phyloP scores from a whole-genome alignment of 495 filamentous ascomycete genomes.

The Chaetomidium leptoderma region DNA sequence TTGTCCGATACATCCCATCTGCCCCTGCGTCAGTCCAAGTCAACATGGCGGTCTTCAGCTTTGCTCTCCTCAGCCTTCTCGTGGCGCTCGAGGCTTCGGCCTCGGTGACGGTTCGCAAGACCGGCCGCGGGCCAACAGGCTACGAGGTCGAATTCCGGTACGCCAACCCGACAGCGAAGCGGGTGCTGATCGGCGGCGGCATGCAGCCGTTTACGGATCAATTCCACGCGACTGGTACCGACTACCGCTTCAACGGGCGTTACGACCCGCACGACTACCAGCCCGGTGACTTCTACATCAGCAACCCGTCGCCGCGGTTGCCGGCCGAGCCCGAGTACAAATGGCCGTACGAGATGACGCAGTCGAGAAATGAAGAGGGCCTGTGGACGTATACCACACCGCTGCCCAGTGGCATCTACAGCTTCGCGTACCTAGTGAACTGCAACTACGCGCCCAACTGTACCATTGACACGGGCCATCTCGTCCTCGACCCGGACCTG shows the following conservation, averaged over 20 bases:
- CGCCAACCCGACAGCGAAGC: slow-evolving; percentile 27
- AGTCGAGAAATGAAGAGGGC: slow-evolving; percentile 23
- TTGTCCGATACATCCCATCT: too few species aligned
- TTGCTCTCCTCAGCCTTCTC: background rate
- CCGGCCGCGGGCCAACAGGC: slow-evolving; percentile 27
- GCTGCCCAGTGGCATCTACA: slow-evolving; percentile 32
- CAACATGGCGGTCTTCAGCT: too few species aligned
- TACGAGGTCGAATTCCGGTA: slow-evolving; percentile 37
- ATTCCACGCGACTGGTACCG: slow-evolving; percentile 28
- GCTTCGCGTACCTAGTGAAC: slow-evolving; percentile 31
- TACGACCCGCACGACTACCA: slow-evolving; percentile 32
- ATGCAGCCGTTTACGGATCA: slow-evolving; percentile 31
- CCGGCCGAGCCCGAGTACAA: slow-evolving; percentile 20
- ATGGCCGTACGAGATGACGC: slow-evolving; percentile 34
- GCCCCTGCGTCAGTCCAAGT: too few species aligned
- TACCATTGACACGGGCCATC: slow-evolving; percentile 33
- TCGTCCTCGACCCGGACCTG: slow-evolving; percentile 33
- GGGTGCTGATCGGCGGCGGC: slow-evolving; percentile 33
- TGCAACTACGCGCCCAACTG: slow-evolving; percentile 33
- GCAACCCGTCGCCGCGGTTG: slow-evolving; percentile 19
- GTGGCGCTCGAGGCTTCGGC: slow-evolving; percentile 9
- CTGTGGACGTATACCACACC: slow-evolving; percentile 33
- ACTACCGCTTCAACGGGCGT: slow-evolving; percentile 21
- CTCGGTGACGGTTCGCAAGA: slow-evolving; percentile 34
- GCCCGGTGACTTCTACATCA: slow-evolving; percentile 32